These are phyloP conservation scores for Heterobasidion annosum DNA, from an alignment of 1,284 basidiomycete species.

Conservation along the genomic window DNA sequence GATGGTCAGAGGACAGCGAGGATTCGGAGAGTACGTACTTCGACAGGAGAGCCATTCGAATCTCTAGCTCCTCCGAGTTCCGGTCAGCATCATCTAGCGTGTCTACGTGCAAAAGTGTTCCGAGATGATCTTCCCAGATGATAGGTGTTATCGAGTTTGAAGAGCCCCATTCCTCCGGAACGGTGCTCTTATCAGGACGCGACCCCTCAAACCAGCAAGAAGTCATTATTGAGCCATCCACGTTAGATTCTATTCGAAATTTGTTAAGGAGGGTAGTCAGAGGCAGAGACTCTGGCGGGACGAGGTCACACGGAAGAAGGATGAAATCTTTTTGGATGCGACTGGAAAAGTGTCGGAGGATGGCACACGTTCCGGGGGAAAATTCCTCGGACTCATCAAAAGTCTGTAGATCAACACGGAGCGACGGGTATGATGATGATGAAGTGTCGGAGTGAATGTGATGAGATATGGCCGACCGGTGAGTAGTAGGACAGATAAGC, in stretches of 20 bases:
- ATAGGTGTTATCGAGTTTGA: slow-evolving; percentile 37
- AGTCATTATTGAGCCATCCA: slow-evolving; percentile 65
- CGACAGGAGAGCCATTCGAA: slow-evolving; percentile 67
- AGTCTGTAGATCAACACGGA: slow-evolving; percentile 66
- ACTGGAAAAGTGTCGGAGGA: slow-evolving; percentile 60
- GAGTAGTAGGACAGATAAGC: slow-evolving; percentile 72
- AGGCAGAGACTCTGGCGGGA: slow-evolving; percentile 66
- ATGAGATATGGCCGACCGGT: slow-evolving; percentile 69
- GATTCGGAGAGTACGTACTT: slow-evolving; percentile 28
- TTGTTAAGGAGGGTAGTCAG: slow-evolving; percentile 71
- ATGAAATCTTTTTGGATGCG: slow-evolving; percentile 80
- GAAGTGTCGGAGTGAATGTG: slow-evolving; percentile 66
- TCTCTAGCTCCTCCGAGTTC: slow-evolving; percentile 60
- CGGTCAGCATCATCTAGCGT: slow-evolving; percentile 58
- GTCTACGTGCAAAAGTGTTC: slow-evolving; percentile 66
- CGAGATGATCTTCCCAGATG: slow-evolving; percentile 54
- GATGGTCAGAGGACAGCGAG: background rate
- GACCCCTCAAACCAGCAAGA: slow-evolving; percentile 66
- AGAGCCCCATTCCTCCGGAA: slow-evolving; percentile 59
- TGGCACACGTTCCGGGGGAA: slow-evolving; percentile 57
- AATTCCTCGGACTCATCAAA: slow-evolving; percentile 64
- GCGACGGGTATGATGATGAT: slow-evolving; percentile 44
- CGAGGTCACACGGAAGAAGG: slow-evolving; percentile 86
- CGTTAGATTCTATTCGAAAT: slow-evolving; percentile 63
- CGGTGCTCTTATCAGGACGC: slow-evolving; percentile 43